Percentiles rank a stretch among this genome's conserved stretches.
Conservation (phyloP, 2,329 filamentous ascomycete species). For the Phialocephala sp. region DNA sequence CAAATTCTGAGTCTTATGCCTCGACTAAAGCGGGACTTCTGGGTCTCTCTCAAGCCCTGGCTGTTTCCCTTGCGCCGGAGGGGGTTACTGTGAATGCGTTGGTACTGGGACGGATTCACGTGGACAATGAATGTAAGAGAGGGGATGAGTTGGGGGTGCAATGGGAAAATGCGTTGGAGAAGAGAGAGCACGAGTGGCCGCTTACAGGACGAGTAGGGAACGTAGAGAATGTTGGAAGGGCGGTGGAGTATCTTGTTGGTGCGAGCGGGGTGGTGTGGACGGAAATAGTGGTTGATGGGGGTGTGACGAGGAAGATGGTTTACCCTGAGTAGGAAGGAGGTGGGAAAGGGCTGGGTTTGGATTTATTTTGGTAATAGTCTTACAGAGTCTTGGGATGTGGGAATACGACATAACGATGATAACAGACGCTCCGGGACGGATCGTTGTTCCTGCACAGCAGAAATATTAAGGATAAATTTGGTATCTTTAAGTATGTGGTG, state of each 20-base stretch:
- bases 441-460: no score
- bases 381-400: no score
- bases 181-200: slow-evolving; percentile 10
- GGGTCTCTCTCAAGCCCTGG: background rate
- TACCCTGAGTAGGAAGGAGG: background rate
- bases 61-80: background rate
- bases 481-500: no score
- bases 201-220: slow-evolving; percentile 5
- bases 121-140: slow-evolving; percentile 11
- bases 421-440: no score
- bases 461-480: no score
- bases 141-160: slow-evolving; percentile 7
- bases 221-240: slow-evolving; percentile 5
- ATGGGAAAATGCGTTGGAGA: slow-evolving; percentile 12
- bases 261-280: slow-evolving; percentile 3
- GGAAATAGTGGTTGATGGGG: slow-evolving; percentile 10
- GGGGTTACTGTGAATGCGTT: background rate
- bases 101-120: slow-evolving; percentile 10
- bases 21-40: background rate
- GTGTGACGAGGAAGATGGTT: slow-evolving; percentile 12
- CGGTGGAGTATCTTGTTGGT: slow-evolving; percentile 9
- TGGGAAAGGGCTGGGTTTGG: background rate
- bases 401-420: background rate
- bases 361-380: background rate
- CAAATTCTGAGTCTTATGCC: slow-evolving; percentile 4